A percentile compares a stretch with the other conserved stretches of the same genome.
These are phyloP conservation scores for Cryoendolithus antarcticus DNA, from an alignment of 2,329 filamentous ascomycete genomes.

Conservation along the genomic window DNA sequence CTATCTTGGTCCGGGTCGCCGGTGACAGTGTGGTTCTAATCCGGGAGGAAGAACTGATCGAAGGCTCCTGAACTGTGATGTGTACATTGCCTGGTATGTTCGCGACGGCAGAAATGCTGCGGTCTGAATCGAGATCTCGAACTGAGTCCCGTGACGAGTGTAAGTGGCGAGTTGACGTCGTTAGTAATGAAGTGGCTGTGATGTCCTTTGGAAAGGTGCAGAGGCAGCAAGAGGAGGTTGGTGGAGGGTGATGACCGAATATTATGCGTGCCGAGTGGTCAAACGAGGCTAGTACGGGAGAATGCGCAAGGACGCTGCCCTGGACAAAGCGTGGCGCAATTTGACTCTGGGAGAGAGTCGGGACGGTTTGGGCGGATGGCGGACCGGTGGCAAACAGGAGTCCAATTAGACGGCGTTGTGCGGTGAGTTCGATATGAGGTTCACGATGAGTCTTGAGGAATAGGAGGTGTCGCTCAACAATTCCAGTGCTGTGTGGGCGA, in stretches of 20 bases:
- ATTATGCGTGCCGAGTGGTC: too few relatives aligned
- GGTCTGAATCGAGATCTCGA: constrained; percentile 5
- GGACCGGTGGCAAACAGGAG: too few relatives aligned
- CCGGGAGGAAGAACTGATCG: constrained; percentile 3
- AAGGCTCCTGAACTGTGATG: constrained; percentile 6
- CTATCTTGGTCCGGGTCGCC: constrained; percentile 5
- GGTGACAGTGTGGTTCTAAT: constrained; percentile 5
- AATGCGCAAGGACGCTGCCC: too few relatives aligned
- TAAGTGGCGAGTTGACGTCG: constrained; percentile 1
- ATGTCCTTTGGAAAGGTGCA: constrained; percentile 4
- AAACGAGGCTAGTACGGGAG: too few relatives aligned
- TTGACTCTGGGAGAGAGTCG: too few relatives aligned
- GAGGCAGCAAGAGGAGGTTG: constrained; percentile 4
- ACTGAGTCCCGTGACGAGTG: constrained; percentile 3
- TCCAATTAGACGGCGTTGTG: too few relatives aligned
- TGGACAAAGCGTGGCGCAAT: too few relatives aligned
- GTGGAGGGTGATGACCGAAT: background rate
- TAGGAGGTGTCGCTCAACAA: too few relatives aligned
- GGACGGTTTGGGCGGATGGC: constrained; percentile 9
- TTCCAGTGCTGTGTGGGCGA: too few relatives aligned
- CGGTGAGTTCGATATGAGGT: too few relatives aligned
- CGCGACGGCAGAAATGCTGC: constrained; percentile 2
- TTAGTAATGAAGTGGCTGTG: constrained; percentile 3
- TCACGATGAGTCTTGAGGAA: too few relatives aligned
- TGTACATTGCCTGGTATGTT: constrained; percentile 5